phyloP scores from a whole-genome alignment of 116 monocot species.

The Cymodocea nodosa region DNA sequence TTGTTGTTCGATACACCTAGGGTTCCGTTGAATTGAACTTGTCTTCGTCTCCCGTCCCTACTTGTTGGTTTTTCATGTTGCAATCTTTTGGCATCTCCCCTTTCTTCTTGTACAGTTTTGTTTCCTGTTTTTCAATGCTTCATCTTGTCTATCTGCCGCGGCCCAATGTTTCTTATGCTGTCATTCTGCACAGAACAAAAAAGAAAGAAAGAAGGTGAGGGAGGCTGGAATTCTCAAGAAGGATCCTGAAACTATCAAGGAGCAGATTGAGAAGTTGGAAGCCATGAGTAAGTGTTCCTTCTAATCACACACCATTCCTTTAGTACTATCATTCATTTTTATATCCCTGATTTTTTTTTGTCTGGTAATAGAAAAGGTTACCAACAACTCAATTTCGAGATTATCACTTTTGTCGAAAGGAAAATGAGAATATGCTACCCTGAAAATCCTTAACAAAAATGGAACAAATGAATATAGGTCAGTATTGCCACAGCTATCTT shows the following conservation, averaged over 20 bases:
- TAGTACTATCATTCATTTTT: not conserved
- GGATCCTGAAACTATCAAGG: conserved; percentile 82
- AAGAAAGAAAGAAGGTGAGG: conserved; percentile 96
- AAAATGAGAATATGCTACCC: too few relatives aligned
- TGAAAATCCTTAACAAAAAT: too few relatives aligned
- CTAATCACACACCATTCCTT: not conserved
- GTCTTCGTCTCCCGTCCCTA: too few relatives aligned
- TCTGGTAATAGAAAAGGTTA: not conserved
- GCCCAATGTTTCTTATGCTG: not conserved
- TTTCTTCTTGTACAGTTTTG: too few relatives aligned
- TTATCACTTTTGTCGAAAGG: too few relatives aligned
- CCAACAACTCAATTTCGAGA: not conserved
- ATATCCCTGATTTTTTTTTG: not conserved
- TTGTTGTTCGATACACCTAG: not conserved
- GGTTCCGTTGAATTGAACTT: too few relatives aligned
- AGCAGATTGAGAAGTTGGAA: conserved; percentile 94
- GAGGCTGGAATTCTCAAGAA: conserved; percentile 98
- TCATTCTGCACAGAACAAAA: conserved; percentile 58
- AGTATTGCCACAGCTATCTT: too few relatives aligned
- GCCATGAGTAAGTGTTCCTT: conserved; percentile 65
- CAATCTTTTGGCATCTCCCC: too few relatives aligned
- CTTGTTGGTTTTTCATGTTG: too few relatives aligned
- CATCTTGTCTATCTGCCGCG: too few relatives aligned
- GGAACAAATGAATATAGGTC: too few relatives aligned
- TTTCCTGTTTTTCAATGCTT: too few relatives aligned